Evolutionary conservation across 139 green algal species (phyloP), one percentile per base, ranked within the genome.

Genomic region (Chlamydomonas applanata): DNA sequence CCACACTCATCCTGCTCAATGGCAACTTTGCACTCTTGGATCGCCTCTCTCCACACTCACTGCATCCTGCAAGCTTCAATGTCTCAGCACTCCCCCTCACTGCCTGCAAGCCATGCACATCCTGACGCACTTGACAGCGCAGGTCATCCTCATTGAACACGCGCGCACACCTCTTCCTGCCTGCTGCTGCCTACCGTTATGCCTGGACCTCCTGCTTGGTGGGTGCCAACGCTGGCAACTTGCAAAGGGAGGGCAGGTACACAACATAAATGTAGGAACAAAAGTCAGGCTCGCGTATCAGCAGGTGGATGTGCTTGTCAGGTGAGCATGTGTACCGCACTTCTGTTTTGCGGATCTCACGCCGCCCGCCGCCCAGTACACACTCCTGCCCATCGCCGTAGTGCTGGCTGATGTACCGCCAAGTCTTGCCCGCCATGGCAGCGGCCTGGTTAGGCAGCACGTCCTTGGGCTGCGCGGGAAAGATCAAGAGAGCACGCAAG

Each of bases 251-350:
- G 1, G 85, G 85, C 40, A 72, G 62, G 73, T 83, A 87, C 17
- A 90, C 44, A 2, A 87, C 82, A 27, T 77, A 81, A 24, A 84
- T 73, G 61, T 90, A 90, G 16, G 32, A 62, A 75, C 85, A 90
- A 36, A 87, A 85, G 54, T 83, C 64, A 1, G 85, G 85, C 75
- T 90, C 85, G 2, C 82, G 74, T 1, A 90, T 57, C n/a, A 87
- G 54, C 64, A 90, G 71, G 68, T 83, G 79, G 35, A 72, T 33
- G n/a, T 35, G 33, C 1, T 9, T 27, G 32, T 88, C 72, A 0
- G 82, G 82, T 1, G 85, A 90, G 75, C 85, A 90, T 0, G 85
- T 79, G 0, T 80, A 45, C 4, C 85, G 77, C 45, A 80, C 74
- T 74, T 90, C 80, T 17, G 63, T 52, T 9, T 40, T 67, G 2